Evolutionary conservation across 2,329 filamentous ascomycete species (phyloP).

Genomic region (Trichophyton schoenleinii): DNA sequence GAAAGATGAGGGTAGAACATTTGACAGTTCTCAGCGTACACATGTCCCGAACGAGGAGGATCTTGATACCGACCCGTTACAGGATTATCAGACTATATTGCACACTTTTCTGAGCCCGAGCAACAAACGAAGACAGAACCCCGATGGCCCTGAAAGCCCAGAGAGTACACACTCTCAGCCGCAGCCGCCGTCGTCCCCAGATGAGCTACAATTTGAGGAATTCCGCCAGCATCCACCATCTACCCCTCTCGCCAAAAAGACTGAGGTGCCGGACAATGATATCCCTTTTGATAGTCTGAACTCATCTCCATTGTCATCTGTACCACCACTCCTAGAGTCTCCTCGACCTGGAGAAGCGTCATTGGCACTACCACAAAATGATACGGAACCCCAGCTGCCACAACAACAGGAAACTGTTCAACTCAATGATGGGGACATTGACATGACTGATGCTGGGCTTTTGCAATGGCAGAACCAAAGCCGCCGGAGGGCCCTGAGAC

Average conservation of each 20-base stretch:
- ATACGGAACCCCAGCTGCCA: not conserved
- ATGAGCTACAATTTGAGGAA: slow-evolving; percentile 25
- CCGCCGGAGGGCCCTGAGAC: slow-evolving; percentile 25
- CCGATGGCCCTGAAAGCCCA: not conserved
- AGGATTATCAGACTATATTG: not conserved
- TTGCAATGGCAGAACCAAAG: not conserved
- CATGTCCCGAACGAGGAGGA: not conserved
- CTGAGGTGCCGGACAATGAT: not conserved
- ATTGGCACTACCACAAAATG: not conserved
- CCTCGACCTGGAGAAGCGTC: not conserved
- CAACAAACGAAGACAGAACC: not conserved
- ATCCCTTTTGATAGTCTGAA: slow-evolving; percentile 13
- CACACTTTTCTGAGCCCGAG: not conserved
- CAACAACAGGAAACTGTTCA: not conserved
- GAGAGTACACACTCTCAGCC: not conserved
- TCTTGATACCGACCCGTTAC: not conserved
- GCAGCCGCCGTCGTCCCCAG: slow-evolving; percentile 23
- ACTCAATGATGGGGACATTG: not conserved
- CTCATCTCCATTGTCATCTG: slow-evolving; percentile 28
- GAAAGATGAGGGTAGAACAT: not conserved
- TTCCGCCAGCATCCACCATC: slow-evolving; percentile 7
- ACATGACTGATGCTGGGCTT: not conserved
- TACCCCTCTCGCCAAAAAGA: slow-evolving; percentile 6
- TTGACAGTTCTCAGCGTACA: not conserved
- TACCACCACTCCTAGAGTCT: slow-evolving; percentile 16